Evolutionary conservation across 176 grass and related monocot genomes (phyloP).

Genomic region (Thalia dealbata): DNA sequence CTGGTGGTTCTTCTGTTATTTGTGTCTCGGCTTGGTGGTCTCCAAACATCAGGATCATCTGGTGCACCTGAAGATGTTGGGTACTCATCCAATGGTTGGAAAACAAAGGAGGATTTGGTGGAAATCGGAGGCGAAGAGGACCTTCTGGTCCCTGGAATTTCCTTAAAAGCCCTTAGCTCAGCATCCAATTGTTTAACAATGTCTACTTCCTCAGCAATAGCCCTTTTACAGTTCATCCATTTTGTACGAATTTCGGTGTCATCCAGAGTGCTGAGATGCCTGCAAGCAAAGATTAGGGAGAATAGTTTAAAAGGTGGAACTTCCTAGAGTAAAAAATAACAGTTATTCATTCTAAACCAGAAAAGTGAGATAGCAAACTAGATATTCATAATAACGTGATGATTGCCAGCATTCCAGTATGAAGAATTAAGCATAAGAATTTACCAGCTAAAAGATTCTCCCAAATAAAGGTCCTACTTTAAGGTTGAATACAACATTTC

Average conservation of each 20-base stretch:
- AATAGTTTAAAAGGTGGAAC: background rate
- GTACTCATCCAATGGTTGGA: slow-evolving; percentile 88
- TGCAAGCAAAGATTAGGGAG: slow-evolving; percentile 7
- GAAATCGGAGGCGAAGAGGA: slow-evolving; percentile 80
- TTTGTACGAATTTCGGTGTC: slow-evolving; percentile 49
- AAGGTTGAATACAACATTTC: no score
- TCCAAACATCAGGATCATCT: slow-evolving; percentile 88
- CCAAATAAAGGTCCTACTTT: no score
- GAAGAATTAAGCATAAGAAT: background rate
- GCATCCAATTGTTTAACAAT: slow-evolving; percentile 77
- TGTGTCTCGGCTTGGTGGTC: slow-evolving; percentile 48
- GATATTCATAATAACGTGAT: background rate
- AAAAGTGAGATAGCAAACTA: background rate
- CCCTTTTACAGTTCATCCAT: slow-evolving; percentile 89
- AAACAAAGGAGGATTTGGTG: slow-evolving; percentile 72
- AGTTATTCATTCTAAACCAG: background rate
- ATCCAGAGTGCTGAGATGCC: slow-evolving; percentile 81
- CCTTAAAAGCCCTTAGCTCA: slow-evolving; percentile 64
- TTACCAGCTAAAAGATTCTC: background rate
- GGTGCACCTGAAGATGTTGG: slow-evolving; percentile 63
- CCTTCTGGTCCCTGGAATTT: slow-evolving; percentile 51
- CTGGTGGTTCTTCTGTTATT: slow-evolving; percentile 49
- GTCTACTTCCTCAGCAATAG: slow-evolving; percentile 70
- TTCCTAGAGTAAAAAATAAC: background rate
- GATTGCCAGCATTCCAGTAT: background rate